A percentile compares a stretch with the other conserved stretches of the same genome.
These are phyloP conservation scores for Thecaphora thlaspeos DNA, from an alignment of 1,284 basidiomycete genomes.

Conservation along the genomic window DNA sequence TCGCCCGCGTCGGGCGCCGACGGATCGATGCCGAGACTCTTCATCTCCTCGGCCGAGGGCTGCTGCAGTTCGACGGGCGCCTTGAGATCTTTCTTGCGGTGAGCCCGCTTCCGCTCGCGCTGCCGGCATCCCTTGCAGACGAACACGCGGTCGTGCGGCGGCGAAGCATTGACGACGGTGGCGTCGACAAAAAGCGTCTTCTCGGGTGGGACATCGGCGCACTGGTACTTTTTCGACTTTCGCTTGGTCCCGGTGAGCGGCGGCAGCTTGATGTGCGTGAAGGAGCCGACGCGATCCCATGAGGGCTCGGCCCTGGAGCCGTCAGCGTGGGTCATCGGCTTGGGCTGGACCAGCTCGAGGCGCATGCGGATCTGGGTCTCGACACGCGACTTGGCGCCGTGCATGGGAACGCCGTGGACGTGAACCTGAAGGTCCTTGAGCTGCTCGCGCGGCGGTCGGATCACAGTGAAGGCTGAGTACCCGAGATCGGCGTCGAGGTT, in stretches of 20 bases:
- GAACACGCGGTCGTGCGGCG: slow-evolving; percentile 70
- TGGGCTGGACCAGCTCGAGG: slow-evolving; percentile 50
- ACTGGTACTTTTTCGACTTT: slow-evolving; percentile 72
- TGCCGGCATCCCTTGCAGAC: slow-evolving; percentile 70
- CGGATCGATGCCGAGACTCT: slow-evolving; percentile 46
- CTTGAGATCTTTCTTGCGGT: slow-evolving; percentile 47
- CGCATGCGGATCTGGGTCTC: slow-evolving; percentile 68
- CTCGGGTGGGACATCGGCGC: slow-evolving; percentile 48
- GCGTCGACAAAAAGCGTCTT: slow-evolving; percentile 57
- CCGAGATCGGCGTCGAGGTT: slow-evolving; percentile 47
- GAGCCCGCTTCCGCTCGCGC: slow-evolving; percentile 61
- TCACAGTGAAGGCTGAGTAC: slow-evolving; percentile 40
- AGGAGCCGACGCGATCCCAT: slow-evolving; percentile 55
- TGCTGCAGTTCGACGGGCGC: slow-evolving; percentile 19
- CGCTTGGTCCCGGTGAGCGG: slow-evolving; percentile 56
- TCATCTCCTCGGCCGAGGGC: slow-evolving; percentile 50
- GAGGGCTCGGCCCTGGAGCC: slow-evolving; percentile 18
- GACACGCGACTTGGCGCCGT: slow-evolving; percentile 86
- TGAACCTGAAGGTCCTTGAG: slow-evolving; percentile 59
- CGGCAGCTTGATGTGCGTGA: slow-evolving; percentile 55
- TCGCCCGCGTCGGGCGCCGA: slow-evolving; percentile 37
- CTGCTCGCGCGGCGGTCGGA: slow-evolving; percentile 37
- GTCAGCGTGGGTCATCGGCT: slow-evolving; percentile 67
- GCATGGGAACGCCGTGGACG: slow-evolving; percentile 77
- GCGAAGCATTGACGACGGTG: slow-evolving; percentile 65